A percentile compares a stretch with the other conserved stretches of the same genome.
Evolutionary conservation across 225 moss, liverwort and hornwort genomes (phyloP).

Genomic region (Bryum argenteum): DNA sequence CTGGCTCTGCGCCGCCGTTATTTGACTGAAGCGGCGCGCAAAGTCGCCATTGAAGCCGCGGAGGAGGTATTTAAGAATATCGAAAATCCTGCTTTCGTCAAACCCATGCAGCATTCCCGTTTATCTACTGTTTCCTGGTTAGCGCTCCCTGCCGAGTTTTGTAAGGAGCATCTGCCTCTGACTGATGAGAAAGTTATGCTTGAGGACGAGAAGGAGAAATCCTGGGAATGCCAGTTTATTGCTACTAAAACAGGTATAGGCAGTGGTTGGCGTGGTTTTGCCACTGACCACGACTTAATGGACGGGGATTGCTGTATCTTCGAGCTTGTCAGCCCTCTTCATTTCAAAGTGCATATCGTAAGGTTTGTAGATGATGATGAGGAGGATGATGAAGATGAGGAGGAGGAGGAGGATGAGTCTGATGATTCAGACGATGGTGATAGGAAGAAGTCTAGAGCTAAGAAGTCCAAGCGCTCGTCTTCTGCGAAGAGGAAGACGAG

Average conservation of each 20-base stretch:
- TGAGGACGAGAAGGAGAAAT: constrained; percentile 48
- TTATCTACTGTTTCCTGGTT: constrained; percentile 51
- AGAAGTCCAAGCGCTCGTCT: constrained; percentile 29
- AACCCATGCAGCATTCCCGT: constrained; percentile 48
- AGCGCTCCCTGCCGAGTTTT: constrained; percentile 45
- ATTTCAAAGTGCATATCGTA: constrained; percentile 38
- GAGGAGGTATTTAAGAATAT: constrained; percentile 33
- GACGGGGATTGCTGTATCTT: constrained; percentile 63
- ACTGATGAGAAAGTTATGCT: constrained; percentile 47
- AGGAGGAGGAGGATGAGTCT: constrained; percentile 21
- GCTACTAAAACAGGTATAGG: constrained; percentile 47
- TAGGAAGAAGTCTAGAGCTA: constrained; percentile 31
- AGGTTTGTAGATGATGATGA: constrained; percentile 35
- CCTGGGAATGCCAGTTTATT: constrained; percentile 51
- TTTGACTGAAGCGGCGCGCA: constrained; percentile 48
- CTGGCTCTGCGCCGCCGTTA: constrained; percentile 40
- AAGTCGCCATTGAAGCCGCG: constrained; percentile 40
- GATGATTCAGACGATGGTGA: constrained; percentile 31
- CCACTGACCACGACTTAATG: constrained; percentile 53
- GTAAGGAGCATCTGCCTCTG: constrained; percentile 43
- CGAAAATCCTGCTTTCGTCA: constrained; percentile 50
- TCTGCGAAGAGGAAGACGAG: constrained; percentile 32
- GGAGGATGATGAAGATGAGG: constrained; percentile 3
- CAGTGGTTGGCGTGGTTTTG: constrained; percentile 58
- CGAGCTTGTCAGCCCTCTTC: constrained; percentile 41